These are phyloP conservation scores for Brachypodium distachyon DNA, from an alignment of 202 grass and related monocot species.

Conservation along the genomic window DNA sequence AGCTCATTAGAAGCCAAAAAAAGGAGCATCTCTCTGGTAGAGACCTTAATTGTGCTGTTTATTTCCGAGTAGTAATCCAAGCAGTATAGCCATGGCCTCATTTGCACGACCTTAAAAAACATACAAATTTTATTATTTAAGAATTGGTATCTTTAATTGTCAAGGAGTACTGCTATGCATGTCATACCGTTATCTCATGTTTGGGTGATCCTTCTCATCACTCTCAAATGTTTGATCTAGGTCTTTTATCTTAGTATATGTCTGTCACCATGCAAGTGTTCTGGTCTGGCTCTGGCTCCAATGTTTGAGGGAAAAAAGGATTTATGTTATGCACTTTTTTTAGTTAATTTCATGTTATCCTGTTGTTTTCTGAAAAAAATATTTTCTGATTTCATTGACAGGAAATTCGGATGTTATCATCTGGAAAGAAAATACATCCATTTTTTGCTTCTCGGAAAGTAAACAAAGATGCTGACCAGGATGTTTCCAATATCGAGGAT, in stretches of 20 bases:
- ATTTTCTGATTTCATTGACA: constrained; percentile 27
- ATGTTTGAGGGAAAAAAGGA: background rate
- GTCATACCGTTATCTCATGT: background rate
- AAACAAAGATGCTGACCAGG: constrained; percentile 37
- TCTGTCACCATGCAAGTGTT: background rate
- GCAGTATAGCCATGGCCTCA: background rate
- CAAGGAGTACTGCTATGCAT: background rate
- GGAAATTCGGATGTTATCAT: constrained; percentile 80
- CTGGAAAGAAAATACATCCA: constrained; percentile 79
- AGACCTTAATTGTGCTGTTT: background rate
- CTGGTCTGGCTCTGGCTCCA: background rate
- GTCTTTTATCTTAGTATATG: background rate
- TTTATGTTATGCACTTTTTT: background rate
- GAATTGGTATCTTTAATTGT: constrained; percentile 2
- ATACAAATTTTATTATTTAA: background rate
- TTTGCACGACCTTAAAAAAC: background rate
- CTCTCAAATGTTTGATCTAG: background rate
- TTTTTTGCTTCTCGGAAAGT: constrained; percentile 61
- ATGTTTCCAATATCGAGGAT: constrained; percentile 33
- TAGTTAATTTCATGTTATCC: background rate
- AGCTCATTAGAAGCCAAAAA: no score
- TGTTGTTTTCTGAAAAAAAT: background rate
- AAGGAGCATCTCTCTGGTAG: background rate
- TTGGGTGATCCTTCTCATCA: background rate
- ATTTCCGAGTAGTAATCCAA: background rate